These are phyloP conservation scores for Antitrichia curtipendula DNA, from an alignment of 225 moss, liverwort and hornwort genomes.

Conservation along the genomic window DNA sequence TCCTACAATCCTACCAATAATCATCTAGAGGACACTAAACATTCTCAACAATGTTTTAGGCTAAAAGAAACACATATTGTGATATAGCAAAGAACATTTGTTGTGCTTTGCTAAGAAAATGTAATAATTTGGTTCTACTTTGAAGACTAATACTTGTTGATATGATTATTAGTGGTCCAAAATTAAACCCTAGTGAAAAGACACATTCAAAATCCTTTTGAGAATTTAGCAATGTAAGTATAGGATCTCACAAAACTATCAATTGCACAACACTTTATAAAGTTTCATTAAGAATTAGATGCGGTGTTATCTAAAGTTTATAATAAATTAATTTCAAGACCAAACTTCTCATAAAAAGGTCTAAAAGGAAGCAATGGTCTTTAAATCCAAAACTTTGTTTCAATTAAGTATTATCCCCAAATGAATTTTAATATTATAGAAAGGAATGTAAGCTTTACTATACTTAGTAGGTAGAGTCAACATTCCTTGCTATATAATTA, in stretches of 20 bases:
- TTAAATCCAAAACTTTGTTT: neutral
- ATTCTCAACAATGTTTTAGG: rapidly evolving
- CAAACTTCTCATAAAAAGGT: neutral
- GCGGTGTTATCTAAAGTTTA: neutral
- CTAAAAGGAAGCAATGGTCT: rapidly evolving
- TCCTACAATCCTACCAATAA: rapidly evolving
- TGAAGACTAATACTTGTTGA: neutral
- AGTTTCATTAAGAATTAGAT: neutral
- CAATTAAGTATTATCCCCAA: too few species aligned
- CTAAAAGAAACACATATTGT: neutral
- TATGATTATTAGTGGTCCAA: neutral
- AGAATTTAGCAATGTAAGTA: neutral
- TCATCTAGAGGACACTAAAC: neutral
- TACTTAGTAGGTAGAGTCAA: rapidly evolving
- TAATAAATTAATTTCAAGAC: neutral
- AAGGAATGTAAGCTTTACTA: rapidly evolving
- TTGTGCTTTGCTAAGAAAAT: neutral
- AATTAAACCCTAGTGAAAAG: rapidly evolving
- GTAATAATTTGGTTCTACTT: neutral
- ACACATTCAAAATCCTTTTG: neutral
- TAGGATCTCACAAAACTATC: neutral
- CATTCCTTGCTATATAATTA: neutral
- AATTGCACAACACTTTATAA: neutral
- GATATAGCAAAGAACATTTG: neutral
- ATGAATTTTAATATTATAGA: neutral